Base-by-base conservation (phyloP, 2,329 filamentous ascomycete genomes). In the Alternaria arborescens region DNA sequence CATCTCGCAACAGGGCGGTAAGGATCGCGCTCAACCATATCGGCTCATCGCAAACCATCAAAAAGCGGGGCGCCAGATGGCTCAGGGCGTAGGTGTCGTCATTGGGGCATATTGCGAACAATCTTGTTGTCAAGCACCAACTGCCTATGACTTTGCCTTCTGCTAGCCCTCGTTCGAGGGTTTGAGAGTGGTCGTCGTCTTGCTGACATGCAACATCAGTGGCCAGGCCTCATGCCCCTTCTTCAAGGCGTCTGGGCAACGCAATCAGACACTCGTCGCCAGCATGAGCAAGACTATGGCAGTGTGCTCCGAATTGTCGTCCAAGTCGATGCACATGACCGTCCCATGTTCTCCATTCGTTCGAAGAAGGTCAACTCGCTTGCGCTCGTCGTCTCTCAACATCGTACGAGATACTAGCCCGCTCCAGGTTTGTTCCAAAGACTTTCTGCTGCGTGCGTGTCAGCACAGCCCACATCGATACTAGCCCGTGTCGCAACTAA, bases 61-160 rank as follows among this genome's bases (percentile, higher is more conserved):
- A 11, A 42, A 14, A 18, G 20, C 8, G 20, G 20, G 14, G 30
- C 20, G 0, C 5, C 0, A 2, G 20, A 5, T n/a, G 46, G 6
- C n/a, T 1, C 20, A 1, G 12, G 12, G 0, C 20, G 8, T 0
- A 22, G 14, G 30, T 1, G 7, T n/a, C 2, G 30, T 24, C 3
- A 18, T 2, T 11, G 18, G 24, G 30, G 4, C 30, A 24, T 12
- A 7, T 4, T 8, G 16, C 8, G 6, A 16, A 3, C 7, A 4
- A n/a, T 1, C 8, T 11, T 14, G 12, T 6, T 34, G 14, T 12
- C 8, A 7, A 4, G 3, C 3, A 2, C 14, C 18, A 1, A 24
- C 3, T 14, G 1, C n/a, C 10, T 7, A 18, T 24, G 14, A 8
- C 8, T 36, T n/a, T 48, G 46, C 30, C 30, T 48, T 18, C 18